A percentile compares a stretch with the other conserved stretches of the same genome.
phyloP scores from a whole-genome alignment of 345 rosid species.

The Geranium brycei region DNA sequence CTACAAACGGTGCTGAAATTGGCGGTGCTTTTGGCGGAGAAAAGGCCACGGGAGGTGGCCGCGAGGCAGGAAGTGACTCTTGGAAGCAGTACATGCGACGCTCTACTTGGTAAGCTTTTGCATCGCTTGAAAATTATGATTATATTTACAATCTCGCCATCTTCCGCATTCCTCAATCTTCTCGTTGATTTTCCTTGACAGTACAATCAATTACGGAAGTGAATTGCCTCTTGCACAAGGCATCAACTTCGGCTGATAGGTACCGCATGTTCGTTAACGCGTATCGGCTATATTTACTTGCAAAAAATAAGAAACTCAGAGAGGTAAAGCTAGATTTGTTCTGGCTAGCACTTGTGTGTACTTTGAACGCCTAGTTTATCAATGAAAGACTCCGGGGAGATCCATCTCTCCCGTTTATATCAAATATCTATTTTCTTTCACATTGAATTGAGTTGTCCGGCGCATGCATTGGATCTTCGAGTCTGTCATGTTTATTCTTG shows the following conservation, averaged over 20 bases:
- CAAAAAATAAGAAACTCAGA: neutral
- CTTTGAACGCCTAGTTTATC: neutral
- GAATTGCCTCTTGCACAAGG: slow-evolving; percentile 97
- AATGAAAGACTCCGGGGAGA: neutral
- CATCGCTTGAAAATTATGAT: neutral
- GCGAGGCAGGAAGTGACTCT: slow-evolving; percentile 96
- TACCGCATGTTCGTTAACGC: neutral
- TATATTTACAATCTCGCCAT: neutral
- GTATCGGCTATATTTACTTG: neutral
- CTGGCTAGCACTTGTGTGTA: neutral
- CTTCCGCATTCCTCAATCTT: neutral
- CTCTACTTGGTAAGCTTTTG: slow-evolving; percentile 59
- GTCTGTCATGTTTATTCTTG: too few relatives aligned
- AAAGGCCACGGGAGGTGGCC: slow-evolving; percentile 93
- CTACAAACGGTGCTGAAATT: slow-evolving; percentile 97
- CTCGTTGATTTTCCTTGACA: slow-evolving; percentile 18
- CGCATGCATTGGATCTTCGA: too few relatives aligned
- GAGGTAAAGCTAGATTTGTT: too few relatives aligned
- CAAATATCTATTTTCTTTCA: too few relatives aligned
- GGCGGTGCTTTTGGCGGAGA: slow-evolving; percentile 98
- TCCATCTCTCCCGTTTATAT: too few relatives aligned
- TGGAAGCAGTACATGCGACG: slow-evolving; percentile 99
- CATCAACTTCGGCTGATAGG: slow-evolving; percentile 66
- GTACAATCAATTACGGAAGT: slow-evolving; percentile 84
- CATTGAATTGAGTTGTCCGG: too few relatives aligned